phyloP scores from a whole-genome alignment of 192 early-diverging fungal species.

The Coemansia sp. region DNA sequence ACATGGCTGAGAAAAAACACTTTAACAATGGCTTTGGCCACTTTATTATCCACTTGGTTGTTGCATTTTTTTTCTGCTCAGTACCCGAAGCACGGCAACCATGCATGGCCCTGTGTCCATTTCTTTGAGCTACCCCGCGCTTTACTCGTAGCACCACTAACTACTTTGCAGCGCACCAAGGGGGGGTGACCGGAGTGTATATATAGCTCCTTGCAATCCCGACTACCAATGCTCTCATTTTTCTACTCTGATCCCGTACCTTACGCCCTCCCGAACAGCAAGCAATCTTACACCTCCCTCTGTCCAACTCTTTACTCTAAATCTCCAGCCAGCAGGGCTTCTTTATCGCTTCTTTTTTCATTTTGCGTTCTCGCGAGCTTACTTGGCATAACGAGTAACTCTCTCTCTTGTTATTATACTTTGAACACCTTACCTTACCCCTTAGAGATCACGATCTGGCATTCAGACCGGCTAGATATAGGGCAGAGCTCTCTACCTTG shows the following conservation, averaged over 20 bases:
- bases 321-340: neutral
- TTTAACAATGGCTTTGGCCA: slow-evolving; percentile 6
- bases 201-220: neutral
- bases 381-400: neutral
- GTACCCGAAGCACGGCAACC: slow-evolving; percentile 4
- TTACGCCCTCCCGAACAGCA: neutral
- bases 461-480: neutral
- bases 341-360: neutral
- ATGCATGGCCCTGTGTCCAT: slow-evolving; percentile 6
- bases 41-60: neutral
- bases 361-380: neutral
- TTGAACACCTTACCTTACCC: neutral
- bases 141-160: neutral
- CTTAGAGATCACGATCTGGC: neutral
- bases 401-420: neutral
- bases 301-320: neutral
- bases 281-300: neutral
- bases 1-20: neutral
- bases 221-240: neutral
- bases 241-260: neutral
- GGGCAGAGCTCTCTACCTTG: neutral
- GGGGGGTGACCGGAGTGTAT: neutral
- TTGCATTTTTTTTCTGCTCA: neutral
- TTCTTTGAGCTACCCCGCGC: slow-evolving; percentile 4
- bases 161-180: neutral